These are phyloP conservation scores for Epichloe gansuensis DNA, from an alignment of 2,329 filamentous ascomycete genomes.

Conservation along the genomic window DNA sequence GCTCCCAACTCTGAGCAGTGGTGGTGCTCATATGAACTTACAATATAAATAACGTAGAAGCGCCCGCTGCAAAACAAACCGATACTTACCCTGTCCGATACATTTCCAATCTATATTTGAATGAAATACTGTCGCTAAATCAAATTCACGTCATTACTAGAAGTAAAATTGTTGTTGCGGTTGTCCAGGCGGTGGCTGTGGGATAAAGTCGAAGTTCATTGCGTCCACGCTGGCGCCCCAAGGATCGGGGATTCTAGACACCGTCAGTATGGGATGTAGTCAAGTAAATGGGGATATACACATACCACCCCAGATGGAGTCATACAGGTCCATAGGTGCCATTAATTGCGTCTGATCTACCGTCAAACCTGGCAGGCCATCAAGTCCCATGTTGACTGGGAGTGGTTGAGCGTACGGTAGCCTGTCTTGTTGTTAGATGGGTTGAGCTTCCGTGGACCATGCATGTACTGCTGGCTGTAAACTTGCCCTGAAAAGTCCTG, in stretches of 20 bases:
- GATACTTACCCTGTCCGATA: background rate
- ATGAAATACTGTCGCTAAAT: background rate
- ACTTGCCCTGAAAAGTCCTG: conserved; percentile 32
- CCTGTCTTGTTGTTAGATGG: conserved; percentile 12
- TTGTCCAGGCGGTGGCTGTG: conserved; percentile 46
- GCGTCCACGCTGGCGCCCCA: conserved; percentile 43
- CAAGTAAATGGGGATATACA: conserved; percentile 6
- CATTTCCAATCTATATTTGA: too few relatives aligned
- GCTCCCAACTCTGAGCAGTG: too few relatives aligned
- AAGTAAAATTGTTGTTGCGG: conserved; percentile 48
- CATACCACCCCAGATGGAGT: conserved; percentile 57
- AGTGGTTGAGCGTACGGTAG: conserved; percentile 28
- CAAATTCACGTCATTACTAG: conserved; percentile 14
- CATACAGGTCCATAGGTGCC: conserved; percentile 56
- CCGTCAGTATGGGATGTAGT: background rate
- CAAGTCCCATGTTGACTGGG: conserved; percentile 24
- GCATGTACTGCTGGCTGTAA: background rate
- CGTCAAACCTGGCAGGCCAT: conserved; percentile 37
- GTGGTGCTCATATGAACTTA: too few relatives aligned
- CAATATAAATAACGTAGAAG: background rate
- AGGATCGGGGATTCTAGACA: conserved; percentile 43
- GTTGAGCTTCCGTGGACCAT: background rate
- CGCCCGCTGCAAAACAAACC: background rate
- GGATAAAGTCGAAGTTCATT: conserved; percentile 49
- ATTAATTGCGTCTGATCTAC: conserved; percentile 47